These are phyloP conservation scores for Venustampulla echinocandica DNA, from an alignment of 495 filamentous ascomycete genomes.

Conservation along the genomic window DNA sequence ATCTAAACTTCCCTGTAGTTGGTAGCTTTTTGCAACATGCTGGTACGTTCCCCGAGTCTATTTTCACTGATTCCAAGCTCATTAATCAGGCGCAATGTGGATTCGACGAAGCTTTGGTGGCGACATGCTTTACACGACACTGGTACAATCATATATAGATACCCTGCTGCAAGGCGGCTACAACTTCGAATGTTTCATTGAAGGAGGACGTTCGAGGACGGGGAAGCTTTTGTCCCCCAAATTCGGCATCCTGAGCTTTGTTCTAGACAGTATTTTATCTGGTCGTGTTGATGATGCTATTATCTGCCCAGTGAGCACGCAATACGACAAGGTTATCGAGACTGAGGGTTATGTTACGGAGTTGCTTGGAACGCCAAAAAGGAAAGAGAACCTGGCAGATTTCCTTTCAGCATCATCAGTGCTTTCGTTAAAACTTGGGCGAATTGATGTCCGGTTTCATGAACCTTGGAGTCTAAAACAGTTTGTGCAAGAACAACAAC, in stretches of 20 bases:
- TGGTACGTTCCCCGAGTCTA: slow-evolving; percentile 35
- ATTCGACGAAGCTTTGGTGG: slow-evolving; percentile 89
- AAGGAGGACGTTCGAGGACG: slow-evolving; percentile 84
- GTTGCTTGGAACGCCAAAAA: slow-evolving; percentile 85
- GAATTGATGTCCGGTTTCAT: slow-evolving; percentile 93
- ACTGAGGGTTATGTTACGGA: slow-evolving; percentile 95
- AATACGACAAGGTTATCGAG: slow-evolving; percentile 98
- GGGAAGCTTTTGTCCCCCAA: slow-evolving; percentile 91
- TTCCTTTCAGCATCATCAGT: slow-evolving; percentile 85
- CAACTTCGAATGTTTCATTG: slow-evolving; percentile 95
- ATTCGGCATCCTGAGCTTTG: slow-evolving; percentile 91
- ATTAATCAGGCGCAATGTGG: slow-evolving; percentile 73
- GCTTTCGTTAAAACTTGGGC: slow-evolving; percentile 75
- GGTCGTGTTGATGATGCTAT: slow-evolving; percentile 86
- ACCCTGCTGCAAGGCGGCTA: slow-evolving; percentile 80
- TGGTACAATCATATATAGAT: slow-evolving; percentile 94
- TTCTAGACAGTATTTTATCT: slow-evolving; percentile 79
- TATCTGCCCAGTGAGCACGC: slow-evolving; percentile 88
- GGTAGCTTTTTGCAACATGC: slow-evolving; percentile 90
- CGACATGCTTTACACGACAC: slow-evolving; percentile 77
- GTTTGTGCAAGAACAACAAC: slow-evolving; percentile 69
- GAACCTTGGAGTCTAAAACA: slow-evolving; percentile 83
- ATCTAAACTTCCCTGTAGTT: slow-evolving; percentile 86
- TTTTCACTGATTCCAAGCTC: not conserved
- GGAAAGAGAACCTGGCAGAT: slow-evolving; percentile 83